Evolutionary conservation across 1,284 basidiomycete species (phyloP).

Genomic region (Volvariella volvacea): DNA sequence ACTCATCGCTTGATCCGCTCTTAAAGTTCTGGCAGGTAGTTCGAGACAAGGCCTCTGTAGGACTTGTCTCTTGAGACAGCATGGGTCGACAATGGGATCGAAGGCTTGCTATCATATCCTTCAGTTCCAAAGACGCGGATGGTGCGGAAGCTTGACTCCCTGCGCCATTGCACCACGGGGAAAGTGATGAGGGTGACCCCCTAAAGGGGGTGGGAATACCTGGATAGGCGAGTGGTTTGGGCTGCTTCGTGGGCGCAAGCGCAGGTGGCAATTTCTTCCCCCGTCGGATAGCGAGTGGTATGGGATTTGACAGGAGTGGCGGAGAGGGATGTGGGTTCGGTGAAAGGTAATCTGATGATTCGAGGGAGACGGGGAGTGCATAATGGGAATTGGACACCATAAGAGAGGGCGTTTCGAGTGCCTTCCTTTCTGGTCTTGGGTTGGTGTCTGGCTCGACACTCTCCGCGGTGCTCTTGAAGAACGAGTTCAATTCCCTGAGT

Average conservation of each 20-base stretch:
- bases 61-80: constrained; percentile 7
- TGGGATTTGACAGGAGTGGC: constrained; percentile 8
- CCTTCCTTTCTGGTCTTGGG: constrained; percentile 12
- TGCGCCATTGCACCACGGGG: constrained; percentile 23
- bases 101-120: constrained; percentile 50
- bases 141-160: constrained; percentile 5
- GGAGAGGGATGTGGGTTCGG: constrained; percentile 1
- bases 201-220: constrained; percentile 57
- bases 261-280: constrained; percentile 40
- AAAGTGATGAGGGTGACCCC: constrained; percentile 45
- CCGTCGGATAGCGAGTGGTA: constrained; percentile 43
- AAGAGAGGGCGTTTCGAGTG: constrained; percentile 34
- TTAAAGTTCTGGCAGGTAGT: constrained; percentile 5
- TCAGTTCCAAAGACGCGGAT: constrained; percentile 32
- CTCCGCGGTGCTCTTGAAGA: constrained; percentile 24
- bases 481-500: constrained; percentile 29
- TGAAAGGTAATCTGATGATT: constrained; percentile 25
- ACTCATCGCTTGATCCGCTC: constrained; percentile 31
- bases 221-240: constrained; percentile 37
- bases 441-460: constrained; percentile 8
- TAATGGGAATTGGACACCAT: constrained; percentile 46
- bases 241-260: constrained; percentile 26
- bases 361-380: constrained; percentile 37
- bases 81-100: constrained; percentile 31
- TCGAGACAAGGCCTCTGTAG: constrained; percentile 5